These are phyloP conservation scores for Ormosia semicastrata DNA, from an alignment of 306 rosid genomes.

Conservation along the genomic window DNA sequence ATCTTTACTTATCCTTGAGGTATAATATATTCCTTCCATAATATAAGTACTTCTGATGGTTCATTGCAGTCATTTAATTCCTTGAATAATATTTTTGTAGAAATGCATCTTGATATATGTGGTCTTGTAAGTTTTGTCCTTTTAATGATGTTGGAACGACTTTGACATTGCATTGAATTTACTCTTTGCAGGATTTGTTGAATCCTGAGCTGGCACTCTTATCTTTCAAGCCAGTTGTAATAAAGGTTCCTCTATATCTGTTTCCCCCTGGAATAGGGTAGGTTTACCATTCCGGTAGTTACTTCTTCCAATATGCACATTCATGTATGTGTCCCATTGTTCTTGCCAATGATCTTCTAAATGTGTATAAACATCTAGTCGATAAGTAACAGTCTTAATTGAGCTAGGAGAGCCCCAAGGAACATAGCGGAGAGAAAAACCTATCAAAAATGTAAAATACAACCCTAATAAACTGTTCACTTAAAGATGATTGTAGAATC, in stretches of 20 bases:
- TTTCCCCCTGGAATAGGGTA: constrained; percentile 82
- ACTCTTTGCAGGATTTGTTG: constrained; percentile 50
- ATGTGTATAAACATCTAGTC: not conserved
- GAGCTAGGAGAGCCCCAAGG: not conserved
- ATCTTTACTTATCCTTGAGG: constrained; percentile 88
- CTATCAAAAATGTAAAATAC: not conserved
- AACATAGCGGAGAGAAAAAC: not conserved
- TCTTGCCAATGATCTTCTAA: not conserved
- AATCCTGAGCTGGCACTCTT: constrained; percentile 69
- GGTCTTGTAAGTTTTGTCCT: constrained; percentile 13
- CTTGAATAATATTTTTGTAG: not conserved
- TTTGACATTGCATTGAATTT: not conserved
- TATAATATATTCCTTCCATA: constrained; percentile 18
- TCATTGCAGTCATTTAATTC: not conserved
- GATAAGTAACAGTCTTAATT: not conserved
- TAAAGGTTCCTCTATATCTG: constrained; percentile 81
- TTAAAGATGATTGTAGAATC: not conserved
- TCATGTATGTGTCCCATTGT: not conserved
- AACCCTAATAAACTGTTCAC: not conserved
- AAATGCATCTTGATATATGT: not conserved
- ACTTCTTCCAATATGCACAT: not conserved
- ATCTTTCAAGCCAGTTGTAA: constrained; percentile 76
- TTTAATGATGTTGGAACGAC: not conserved
- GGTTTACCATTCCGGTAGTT: constrained; percentile 10
- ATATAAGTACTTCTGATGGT: not conserved